These are phyloP conservation scores for Pseudoneurospora amorphoporcata DNA, from an alignment of 495 filamentous ascomycete genomes.

Conservation along the genomic window DNA sequence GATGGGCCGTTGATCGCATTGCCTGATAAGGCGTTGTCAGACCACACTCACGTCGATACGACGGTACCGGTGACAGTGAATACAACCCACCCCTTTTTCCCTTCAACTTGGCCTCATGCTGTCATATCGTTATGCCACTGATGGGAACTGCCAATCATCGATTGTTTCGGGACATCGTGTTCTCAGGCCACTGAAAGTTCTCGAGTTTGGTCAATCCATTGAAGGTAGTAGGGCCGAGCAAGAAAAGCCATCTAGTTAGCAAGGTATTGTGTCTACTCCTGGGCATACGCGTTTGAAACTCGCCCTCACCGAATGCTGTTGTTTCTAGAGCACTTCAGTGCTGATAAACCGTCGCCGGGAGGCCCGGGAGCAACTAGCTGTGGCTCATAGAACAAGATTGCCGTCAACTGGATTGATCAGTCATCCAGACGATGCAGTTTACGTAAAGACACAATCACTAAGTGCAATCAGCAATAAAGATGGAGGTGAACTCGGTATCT, in stretches of 20 bases:
- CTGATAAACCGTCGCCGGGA: not conserved
- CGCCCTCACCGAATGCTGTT: not conserved
- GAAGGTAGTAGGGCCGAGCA: not conserved
- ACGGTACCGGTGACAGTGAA: not conserved
- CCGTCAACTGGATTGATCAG: not conserved
- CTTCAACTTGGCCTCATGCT: not conserved
- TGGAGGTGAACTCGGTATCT: not conserved
- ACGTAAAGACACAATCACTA: not conserved
- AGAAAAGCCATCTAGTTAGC: not conserved
- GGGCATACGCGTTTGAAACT: not conserved
- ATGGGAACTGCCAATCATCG: not conserved
- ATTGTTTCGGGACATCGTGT: not conserved
- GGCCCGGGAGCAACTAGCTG: not conserved
- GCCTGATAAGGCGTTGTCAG: not conserved
- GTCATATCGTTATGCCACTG: not conserved
- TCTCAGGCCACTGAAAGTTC: not conserved
- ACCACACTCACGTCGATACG: not conserved
- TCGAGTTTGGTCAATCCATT: not conserved
- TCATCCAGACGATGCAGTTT: not conserved
- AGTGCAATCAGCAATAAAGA: not conserved
- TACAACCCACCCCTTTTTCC: not conserved
- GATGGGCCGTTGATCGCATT: not conserved
- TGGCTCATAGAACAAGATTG: not conserved
- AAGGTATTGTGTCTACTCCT: not conserved
- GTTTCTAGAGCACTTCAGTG: not conserved